A percentile compares a stretch with the other conserved stretches of the same genome.
Evolutionary conservation across 331 rosid species (phyloP).

Genomic region (Telfairia occidentalis): DNA sequence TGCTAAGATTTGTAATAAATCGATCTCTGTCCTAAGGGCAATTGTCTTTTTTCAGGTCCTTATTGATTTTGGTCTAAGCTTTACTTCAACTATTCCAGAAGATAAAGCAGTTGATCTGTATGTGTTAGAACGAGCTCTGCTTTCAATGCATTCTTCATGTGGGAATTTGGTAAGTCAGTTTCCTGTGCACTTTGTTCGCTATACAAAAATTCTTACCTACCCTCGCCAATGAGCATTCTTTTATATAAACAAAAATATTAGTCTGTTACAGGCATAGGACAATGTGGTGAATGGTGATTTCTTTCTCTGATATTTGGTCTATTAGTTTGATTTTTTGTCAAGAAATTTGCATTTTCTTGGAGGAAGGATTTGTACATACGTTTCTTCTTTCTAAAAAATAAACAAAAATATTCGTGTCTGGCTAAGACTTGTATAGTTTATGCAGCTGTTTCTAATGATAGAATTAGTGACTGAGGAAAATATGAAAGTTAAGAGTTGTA

Average conservation of each 20-base stretch:
- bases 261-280: too few relatives aligned
- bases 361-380: too few relatives aligned
- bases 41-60: constrained; percentile 45
- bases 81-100: constrained; percentile 81
- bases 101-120: constrained; percentile 94
- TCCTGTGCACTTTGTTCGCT: not conserved
- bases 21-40: constrained; percentile 8
- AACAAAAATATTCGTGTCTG: not conserved
- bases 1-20: not conserved
- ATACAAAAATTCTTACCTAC: not conserved
- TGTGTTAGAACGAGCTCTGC: constrained; percentile 81
- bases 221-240: not conserved
- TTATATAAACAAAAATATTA: not conserved
- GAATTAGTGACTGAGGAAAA: not conserved
- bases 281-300: too few relatives aligned
- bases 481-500: not conserved
- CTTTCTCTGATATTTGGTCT: too few relatives aligned
- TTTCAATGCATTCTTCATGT: constrained; percentile 92
- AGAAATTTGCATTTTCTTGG: too few relatives aligned
- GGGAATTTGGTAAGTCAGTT: constrained; percentile 58
- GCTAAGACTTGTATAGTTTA: not conserved
- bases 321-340: too few relatives aligned
- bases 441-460: not conserved
- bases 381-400: too few relatives aligned
- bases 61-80: constrained; percentile 90